Percentiles rank a stretch among this genome's conserved stretches.
Evolutionary conservation across 2,329 filamentous ascomycete species (phyloP).

Genomic region (Shiraia sp.): DNA sequence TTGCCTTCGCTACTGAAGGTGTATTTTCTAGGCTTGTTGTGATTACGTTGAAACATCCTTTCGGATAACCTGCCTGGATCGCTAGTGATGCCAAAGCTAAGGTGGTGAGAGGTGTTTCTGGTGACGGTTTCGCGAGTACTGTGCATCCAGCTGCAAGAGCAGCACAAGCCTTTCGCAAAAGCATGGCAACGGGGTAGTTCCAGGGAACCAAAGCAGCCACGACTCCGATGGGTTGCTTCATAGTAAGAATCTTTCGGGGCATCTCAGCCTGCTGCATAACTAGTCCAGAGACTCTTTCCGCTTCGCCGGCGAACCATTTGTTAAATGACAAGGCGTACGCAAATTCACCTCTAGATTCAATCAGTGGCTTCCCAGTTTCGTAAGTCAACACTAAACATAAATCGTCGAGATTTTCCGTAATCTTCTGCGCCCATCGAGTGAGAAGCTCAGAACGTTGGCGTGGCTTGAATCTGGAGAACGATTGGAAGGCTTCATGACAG

Average conservation of each 20-base stretch:
- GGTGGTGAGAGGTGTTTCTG: conserved; percentile 26
- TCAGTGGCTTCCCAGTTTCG: conserved; percentile 64
- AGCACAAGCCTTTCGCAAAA: conserved; percentile 32
- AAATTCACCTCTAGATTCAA: conserved; percentile 40
- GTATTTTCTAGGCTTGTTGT: conserved; percentile 57
- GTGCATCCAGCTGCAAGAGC: conserved; percentile 42
- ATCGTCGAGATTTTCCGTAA: conserved; percentile 1
- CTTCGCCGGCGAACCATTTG: conserved; percentile 32
- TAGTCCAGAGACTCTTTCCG: conserved; percentile 48
- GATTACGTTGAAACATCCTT: conserved; percentile 61
- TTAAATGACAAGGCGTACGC: conserved; percentile 26
- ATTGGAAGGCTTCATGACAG: conserved; percentile 1
- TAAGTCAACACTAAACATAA: background rate
- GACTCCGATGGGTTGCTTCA: conserved; percentile 36
- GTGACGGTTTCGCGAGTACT: conserved; percentile 30
- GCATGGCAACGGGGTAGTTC: conserved; percentile 32
- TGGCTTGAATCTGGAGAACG: background rate
- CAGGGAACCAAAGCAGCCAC: conserved; percentile 31
- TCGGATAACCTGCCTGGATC: conserved; percentile 45
- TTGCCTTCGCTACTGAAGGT: conserved; percentile 51
- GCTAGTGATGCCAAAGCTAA: conserved; percentile 18
- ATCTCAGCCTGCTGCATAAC: conserved; percentile 65
- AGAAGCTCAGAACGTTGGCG: background rate
- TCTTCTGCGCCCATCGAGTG: conserved; percentile 1
- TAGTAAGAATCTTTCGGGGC: conserved; percentile 14